Evolutionary conservation across 2,329 filamentous ascomycete genomes (phyloP), one percentile per base, ranked within the genome.

Genomic region (Penicillium sp.): DNA sequence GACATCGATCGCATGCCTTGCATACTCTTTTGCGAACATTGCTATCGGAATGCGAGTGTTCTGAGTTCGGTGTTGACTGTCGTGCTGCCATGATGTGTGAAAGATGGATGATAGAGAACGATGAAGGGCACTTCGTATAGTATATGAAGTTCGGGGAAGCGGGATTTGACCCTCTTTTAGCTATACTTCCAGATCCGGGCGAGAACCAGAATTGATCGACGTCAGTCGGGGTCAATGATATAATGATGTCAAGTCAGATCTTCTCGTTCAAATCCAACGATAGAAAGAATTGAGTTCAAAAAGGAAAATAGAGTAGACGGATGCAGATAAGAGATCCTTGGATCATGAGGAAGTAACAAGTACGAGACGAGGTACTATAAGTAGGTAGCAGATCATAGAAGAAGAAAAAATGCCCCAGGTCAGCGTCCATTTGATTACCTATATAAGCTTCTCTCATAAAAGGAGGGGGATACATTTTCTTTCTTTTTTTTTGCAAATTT

Each of bases 1-100:
- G 75, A 71, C 82, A 85, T 51, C 82, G 76, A 67, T 85, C 82
- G 67, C 82, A 85, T 19, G 82, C 82, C 69, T 84, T 85, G 66
- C 82, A 82, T 33, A 84, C 82, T 61, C 82, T 75, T 69, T 85
- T 84, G 58, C 81, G 69, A 31, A 71, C 73, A 55, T 74, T 76
- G 54, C 70, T 70, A 60, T 77, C 75, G 14, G 71, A 70, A 55
- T 71, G 68, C 25, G 67, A 70, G 50, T 70, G 59, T 19, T 72
- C 69, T 33, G 67, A 70, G n/a, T 63, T 57, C 29, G 70, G 69
- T 46, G 69, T 65, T 56, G 69, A 65, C 62, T 72, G 69, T 34
- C 69, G 68, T 39, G 68, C 66, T 22, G 66, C 66, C 69, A 72
- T 72, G 46, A 50, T 64, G 52, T 60, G 40, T 54, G 42, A 46